Evolutionary conservation across 108 stramenopile genomes (phyloP).

Genomic region (Fragilariopsis cylindrus): DNA sequence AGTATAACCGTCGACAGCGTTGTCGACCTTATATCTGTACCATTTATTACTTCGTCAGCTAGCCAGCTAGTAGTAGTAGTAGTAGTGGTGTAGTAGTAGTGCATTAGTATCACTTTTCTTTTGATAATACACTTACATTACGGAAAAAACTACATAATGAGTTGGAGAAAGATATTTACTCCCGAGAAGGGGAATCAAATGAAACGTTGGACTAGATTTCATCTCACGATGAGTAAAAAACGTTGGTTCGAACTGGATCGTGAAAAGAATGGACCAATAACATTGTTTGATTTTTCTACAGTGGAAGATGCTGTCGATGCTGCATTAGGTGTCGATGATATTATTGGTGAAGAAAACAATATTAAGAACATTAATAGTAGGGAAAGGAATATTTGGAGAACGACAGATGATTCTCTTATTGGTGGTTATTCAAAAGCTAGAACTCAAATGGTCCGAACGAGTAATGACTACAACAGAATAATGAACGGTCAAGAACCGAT

Average conservation of each 20-base stretch:
- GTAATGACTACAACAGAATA: conserved; percentile 28
- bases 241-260: conserved; percentile 35
- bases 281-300: conserved; percentile 74
- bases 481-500: neutral
- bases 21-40: too few species aligned
- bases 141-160: neutral
- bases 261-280: conserved; percentile 55
- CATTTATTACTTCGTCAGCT: too few species aligned
- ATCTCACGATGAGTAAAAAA: conserved; percentile 37
- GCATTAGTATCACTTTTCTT: too few species aligned
- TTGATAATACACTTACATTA: too few species aligned
- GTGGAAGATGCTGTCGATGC: conserved; percentile 75
- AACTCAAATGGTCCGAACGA: conserved; percentile 21
- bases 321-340: conserved; percentile 21
- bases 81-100: too few species aligned
- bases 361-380: neutral
- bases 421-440: conserved; percentile 62
- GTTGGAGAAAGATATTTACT: neutral
- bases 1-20: too few species aligned
- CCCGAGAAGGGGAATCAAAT: conserved; percentile 4
- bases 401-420: conserved; percentile 82
- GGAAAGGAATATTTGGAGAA: conserved; percentile 64
- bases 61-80: too few species aligned
- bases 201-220: conserved; percentile 34
- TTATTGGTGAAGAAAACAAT: too few species aligned